These are phyloP conservation scores for Paracamarosporium sp. DNA, from an alignment of 2,329 filamentous ascomycete species.

Conservation along the genomic window DNA sequence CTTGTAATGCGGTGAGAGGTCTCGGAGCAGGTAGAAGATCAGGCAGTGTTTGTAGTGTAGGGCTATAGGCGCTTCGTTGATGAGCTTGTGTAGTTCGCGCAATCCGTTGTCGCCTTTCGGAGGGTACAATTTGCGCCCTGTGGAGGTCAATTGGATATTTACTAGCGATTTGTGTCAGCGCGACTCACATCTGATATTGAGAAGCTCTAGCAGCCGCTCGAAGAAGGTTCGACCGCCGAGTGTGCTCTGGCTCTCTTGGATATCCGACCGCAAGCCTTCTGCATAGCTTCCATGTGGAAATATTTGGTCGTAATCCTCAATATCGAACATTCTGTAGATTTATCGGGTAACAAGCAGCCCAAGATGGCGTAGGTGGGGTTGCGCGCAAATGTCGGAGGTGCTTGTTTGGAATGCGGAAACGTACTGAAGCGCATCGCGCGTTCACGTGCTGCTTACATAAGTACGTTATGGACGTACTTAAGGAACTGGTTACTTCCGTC, in stretches of 20 bases:
- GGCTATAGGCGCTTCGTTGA: slow-evolving; percentile 69
- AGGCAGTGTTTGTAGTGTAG: slow-evolving; percentile 82
- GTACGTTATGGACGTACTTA: no score
- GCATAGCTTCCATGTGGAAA: slow-evolving; percentile 57
- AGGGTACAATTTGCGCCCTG: slow-evolving; percentile 72
- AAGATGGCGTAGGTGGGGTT: background rate
- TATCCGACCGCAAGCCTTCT: slow-evolving; percentile 57
- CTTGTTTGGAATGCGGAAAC: background rate
- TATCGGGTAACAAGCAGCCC: background rate
- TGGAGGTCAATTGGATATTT: background rate
- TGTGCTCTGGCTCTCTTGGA: slow-evolving; percentile 70
- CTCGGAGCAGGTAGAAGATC: slow-evolving; percentile 82
- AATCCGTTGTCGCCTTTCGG: slow-evolving; percentile 73
- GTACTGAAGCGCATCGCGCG: background rate
- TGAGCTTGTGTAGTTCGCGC: slow-evolving; percentile 71
- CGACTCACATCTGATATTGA: slow-evolving; percentile 72
- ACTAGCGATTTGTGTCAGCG: background rate
- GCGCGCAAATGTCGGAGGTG: background rate
- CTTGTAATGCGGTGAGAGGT: slow-evolving; percentile 62
- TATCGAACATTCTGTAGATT: slow-evolving; percentile 64
- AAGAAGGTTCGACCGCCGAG: slow-evolving; percentile 78
- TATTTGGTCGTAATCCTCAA: slow-evolving; percentile 71
- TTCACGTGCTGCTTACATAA: slow-evolving; percentile 14
- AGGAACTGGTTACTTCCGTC: no score
- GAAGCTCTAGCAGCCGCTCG: slow-evolving; percentile 74